Evolutionary conservation across 2,329 filamentous ascomycete genomes (phyloP), one percentile per base, ranked within the genome.

Genomic region (Emericellopsis cladophorae): DNA sequence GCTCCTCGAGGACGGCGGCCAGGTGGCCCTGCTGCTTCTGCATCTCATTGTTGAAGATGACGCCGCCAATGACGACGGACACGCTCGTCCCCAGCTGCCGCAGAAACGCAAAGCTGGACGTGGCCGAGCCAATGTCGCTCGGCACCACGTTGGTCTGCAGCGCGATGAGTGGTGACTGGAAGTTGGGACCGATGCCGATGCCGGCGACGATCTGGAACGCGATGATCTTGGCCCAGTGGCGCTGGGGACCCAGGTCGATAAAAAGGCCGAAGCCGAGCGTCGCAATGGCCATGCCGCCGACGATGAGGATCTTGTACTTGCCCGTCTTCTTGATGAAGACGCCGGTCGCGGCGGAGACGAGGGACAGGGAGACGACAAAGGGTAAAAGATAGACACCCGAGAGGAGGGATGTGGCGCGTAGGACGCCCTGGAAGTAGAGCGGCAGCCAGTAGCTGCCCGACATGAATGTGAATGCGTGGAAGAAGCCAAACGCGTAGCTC

Each of bases 341-440:
- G 24, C 78, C 78, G 0, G 71, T 72, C 4, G 53, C 51, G 7
- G 72, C 72, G 0, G 82, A 84, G 26, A 71, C 55, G 45, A 84
- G 47, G 0, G 82, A 84, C 4, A 86, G 63, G 2, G 78, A 69
- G 29, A 90, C 54, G 8, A 82, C 82, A 46, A 75, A 76, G 0
- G 85, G 81, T 12, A 92, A 67, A 14, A 87, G 58, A 52, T 86
- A 86, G 38, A 89, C 76, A 39, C 86, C 86, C 1, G 79, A 84
- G 24, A 82, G 63, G 31, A 89, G 72, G 0, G 85, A 81, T 0
- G 72, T 69, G 2, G 76, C 76, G 39, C 81, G 72, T 35, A 85
- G 68, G 40, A 84, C 78, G 40, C 80, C 74, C 60, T 93, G 86
- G 61, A 88, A 90, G 65, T 93, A 95, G 3, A 94, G 70, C 0